Conservation (phyloP, 768 basidiomycete species). For the Lenzites betulinus region DNA sequence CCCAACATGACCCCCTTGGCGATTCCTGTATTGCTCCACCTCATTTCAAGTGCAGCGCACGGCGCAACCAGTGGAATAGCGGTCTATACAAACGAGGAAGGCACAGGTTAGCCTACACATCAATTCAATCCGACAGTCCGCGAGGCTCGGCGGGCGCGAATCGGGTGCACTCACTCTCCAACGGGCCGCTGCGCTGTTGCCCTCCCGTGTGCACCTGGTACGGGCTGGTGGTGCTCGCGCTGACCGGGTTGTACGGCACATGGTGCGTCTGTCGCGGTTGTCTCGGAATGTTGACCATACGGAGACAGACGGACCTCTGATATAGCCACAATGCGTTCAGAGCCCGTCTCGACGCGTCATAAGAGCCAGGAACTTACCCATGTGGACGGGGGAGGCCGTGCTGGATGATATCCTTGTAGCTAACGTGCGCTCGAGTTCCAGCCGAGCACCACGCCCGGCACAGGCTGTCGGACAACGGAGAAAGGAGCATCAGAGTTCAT, state of each 20-base stretch:
- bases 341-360: background rate
- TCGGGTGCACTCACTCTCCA: slow-evolving; percentile 1
- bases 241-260: background rate
- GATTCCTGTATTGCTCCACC: background rate
- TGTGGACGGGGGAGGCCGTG: background rate
- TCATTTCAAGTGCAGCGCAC: background rate
- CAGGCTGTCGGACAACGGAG: background rate
- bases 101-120: background rate
- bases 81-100: background rate
- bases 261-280: background rate
- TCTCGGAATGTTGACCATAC: background rate
- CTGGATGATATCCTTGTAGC: background rate
- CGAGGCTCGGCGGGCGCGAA: background rate
- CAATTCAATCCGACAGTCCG: background rate
- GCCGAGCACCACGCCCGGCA: background rate
- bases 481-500: background rate
- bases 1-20: background rate
- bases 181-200: background rate
- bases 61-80: background rate
- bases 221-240: background rate
- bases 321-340: background rate
- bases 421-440: background rate
- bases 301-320: background rate
- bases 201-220: background rate
- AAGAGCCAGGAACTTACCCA: background rate